Conservation (phyloP, 2,329 filamentous ascomycete species). For the Tricladium varicosporioides region DNA sequence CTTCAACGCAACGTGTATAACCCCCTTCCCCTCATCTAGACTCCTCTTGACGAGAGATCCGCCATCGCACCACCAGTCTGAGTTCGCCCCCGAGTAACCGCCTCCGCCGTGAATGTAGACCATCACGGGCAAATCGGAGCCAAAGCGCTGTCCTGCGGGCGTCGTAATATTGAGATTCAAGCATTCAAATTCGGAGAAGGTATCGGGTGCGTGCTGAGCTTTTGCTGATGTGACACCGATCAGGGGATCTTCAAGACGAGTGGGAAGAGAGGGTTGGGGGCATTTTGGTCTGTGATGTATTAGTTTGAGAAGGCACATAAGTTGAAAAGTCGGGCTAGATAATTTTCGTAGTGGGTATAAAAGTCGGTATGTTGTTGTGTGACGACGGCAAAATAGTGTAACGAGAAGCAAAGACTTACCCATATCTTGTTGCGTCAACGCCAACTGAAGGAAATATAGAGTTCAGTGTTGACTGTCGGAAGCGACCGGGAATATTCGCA, state of each 20-base stretch:
- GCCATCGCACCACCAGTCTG: constrained; percentile 15
- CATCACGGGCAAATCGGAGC: constrained; percentile 43
- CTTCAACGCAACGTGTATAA: constrained; percentile 15
- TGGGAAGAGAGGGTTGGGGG: constrained; percentile 6
- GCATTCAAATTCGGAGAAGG: constrained; percentile 39
- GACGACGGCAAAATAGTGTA: too few relatives aligned
- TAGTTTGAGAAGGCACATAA: neutral
- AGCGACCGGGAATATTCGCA: constrained; percentile 13
- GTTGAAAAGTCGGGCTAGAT: too few relatives aligned
- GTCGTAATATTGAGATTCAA: constrained; percentile 45
- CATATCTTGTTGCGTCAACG: constrained; percentile 8
- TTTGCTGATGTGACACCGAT: constrained; percentile 7
- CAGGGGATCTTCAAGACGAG: constrained; percentile 12
- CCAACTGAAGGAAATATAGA: neutral
- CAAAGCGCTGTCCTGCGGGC: constrained; percentile 38
- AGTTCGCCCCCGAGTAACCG: constrained; percentile 37
- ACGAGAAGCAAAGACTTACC: constrained; percentile 5
- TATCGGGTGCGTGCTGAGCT: neutral
- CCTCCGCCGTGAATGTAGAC: constrained; percentile 53
- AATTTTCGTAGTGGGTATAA: too few relatives aligned
- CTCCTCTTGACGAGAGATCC: constrained; percentile 11
- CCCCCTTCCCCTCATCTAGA: constrained; percentile 7
- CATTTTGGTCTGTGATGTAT: constrained; percentile 11
- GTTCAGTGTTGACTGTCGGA: constrained; percentile 10
- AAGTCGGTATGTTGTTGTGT: too few relatives aligned